These are phyloP conservation scores for Metschnikowia arizonensis DNA, from an alignment of 805 yeast species.

Conservation along the genomic window DNA sequence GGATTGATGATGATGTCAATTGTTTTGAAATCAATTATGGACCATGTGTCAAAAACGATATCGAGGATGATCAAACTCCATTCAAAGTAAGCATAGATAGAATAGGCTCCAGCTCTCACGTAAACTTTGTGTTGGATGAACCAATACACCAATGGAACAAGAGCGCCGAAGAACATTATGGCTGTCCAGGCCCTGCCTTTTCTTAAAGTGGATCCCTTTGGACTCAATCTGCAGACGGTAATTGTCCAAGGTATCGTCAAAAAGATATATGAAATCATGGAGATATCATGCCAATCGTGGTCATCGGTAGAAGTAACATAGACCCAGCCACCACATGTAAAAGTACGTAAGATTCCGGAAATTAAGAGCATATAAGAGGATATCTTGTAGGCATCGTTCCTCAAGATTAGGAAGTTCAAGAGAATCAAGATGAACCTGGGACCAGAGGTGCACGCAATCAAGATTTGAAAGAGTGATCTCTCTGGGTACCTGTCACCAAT, in stretches of 20 bases:
- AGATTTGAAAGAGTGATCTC: constrained; percentile 82
- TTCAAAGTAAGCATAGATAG: constrained; percentile 89
- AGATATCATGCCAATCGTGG: constrained; percentile 92
- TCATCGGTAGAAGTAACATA: constrained; percentile 96
- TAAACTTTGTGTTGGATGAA: constrained; percentile 92
- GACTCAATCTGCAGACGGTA: constrained; percentile 51
- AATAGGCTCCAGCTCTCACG: constrained; percentile 87
- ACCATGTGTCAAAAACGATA: constrained; percentile 77
- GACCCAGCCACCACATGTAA: constrained; percentile 98
- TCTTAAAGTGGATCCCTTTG: constrained; percentile 42
- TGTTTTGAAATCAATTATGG: constrained; percentile 63
- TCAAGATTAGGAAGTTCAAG: constrained; percentile 48
- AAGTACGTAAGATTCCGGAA: constrained; percentile 80
- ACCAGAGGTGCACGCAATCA: constrained; percentile 90
- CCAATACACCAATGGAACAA: constrained; percentile 81
- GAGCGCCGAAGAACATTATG: constrained; percentile 58
- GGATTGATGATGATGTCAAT: constrained; percentile 41
- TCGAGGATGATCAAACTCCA: constrained; percentile 87
- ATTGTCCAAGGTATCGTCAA: constrained; percentile 91
- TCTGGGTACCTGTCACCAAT: constrained; percentile 98
- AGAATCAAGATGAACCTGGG: constrained; percentile 72
- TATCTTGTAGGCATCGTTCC: constrained; percentile 28
- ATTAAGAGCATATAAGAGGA: constrained; percentile 42
- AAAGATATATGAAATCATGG: constrained; percentile 87
- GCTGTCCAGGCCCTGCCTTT: constrained; percentile 52